A percentile compares a stretch with the other conserved stretches of the same genome.
Conservation (phyloP, 2,329 filamentous ascomycete genomes). For the Fusarium sp. region DNA sequence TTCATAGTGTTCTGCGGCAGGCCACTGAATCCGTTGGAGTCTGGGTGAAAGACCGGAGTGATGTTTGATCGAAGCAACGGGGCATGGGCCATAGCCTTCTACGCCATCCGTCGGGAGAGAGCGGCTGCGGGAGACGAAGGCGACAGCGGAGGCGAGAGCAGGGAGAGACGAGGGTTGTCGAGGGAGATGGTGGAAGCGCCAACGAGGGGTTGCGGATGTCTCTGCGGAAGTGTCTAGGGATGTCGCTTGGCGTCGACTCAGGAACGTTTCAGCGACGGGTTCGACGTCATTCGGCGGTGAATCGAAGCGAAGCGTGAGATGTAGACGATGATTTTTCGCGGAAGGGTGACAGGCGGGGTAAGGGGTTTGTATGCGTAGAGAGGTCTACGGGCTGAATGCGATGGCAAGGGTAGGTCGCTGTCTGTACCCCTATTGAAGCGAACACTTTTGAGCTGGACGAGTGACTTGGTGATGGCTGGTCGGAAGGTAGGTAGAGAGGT, state of each 20-base stretch:
- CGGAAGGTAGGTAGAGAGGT: constrained; percentile 12
- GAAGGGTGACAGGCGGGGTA: constrained; percentile 33
- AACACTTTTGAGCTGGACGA: constrained; percentile 13
- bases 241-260: constrained; percentile 40
- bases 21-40: constrained; percentile 59
- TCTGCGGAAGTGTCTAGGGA: constrained; percentile 23
- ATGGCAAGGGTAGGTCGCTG: constrained; percentile 14
- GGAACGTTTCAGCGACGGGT: constrained; percentile 36
- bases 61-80: constrained; percentile 69
- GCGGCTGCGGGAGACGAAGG: constrained; percentile 16
- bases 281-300: constrained; percentile 46
- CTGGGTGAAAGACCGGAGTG: constrained; percentile 64
- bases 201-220: constrained; percentile 15
- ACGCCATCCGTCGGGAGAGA: constrained; percentile 54
- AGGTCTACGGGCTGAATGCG: constrained; percentile 7
- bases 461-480: constrained; percentile 34
- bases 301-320: constrained; percentile 33
- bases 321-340: constrained; percentile 19
- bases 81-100: constrained; percentile 67
- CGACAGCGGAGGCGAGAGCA: constrained; percentile 23
- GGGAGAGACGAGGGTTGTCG: constrained; percentile 21
- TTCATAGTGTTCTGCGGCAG: constrained; percentile 61
- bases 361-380: constrained; percentile 25
- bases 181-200: constrained; percentile 28
- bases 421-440: constrained; percentile 17